Evolutionary conservation across 768 basidiomycete species (phyloP).

Genomic region (Cyclocybe cylindracea): DNA sequence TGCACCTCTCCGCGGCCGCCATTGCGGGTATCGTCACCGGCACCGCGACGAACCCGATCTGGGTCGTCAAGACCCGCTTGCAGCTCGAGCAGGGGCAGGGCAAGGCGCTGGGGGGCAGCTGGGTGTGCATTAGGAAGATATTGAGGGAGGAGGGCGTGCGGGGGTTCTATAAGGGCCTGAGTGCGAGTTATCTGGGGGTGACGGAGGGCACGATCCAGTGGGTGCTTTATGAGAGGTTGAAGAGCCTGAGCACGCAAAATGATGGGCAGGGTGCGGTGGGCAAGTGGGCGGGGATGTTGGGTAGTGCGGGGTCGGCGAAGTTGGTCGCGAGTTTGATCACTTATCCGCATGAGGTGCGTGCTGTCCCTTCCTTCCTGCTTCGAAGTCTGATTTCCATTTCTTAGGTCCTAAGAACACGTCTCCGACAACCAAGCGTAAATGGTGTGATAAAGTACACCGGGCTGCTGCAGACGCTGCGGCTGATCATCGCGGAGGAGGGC

Average conservation of each 20-base stretch:
- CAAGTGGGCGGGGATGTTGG: constrained; percentile 83
- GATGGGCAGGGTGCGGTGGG: constrained; percentile 56
- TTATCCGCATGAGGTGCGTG: constrained; percentile 93
- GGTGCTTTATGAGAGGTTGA: constrained; percentile 93
- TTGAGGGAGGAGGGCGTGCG: constrained; percentile 76
- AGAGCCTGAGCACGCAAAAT: constrained; percentile 57
- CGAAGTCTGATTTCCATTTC: too few species aligned
- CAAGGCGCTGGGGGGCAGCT: constrained; percentile 52
- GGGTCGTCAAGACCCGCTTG: constrained; percentile 97
- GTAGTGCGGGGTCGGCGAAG: constrained; percentile 91
- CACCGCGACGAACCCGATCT: constrained; percentile 95
- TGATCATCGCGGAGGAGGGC: constrained; percentile 91
- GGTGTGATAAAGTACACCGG: constrained; percentile 85
- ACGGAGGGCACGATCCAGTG: constrained; percentile 97
- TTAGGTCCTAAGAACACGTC: constrained; percentile 87
- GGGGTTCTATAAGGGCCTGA: constrained; percentile 94
- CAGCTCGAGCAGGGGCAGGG: constrained; percentile 54
- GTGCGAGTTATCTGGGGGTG: constrained; percentile 93
- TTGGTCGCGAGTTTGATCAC: constrained; percentile 93
- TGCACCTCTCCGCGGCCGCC: constrained; percentile 87
- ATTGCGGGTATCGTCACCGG: constrained; percentile 85
- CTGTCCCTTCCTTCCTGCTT: not conserved
- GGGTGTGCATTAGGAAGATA: constrained; percentile 69
- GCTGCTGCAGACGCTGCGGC: constrained; percentile 77
- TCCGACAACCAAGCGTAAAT: constrained; percentile 84